Evolutionary conservation across 2,329 filamentous ascomycete genomes (phyloP).

Genomic region (Neoscytalidium dimidiatum): DNA sequence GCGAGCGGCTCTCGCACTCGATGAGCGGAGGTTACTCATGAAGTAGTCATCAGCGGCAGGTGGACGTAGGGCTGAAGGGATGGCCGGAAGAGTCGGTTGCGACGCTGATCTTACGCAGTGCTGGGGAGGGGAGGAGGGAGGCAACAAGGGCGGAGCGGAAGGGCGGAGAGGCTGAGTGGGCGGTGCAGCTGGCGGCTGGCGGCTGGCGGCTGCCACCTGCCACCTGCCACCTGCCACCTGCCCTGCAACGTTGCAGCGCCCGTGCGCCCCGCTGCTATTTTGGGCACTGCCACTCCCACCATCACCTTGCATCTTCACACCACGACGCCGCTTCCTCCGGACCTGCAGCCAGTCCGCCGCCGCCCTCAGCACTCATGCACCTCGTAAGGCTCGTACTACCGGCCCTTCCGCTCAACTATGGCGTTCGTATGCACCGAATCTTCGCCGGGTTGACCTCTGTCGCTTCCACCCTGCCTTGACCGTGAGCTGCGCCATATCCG

Average conservation of each 20-base stretch:
- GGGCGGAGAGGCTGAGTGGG: background rate
- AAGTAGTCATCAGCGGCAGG: background rate
- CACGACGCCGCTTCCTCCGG: background rate
- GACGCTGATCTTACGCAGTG: background rate
- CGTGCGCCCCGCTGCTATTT: conserved; percentile 9
- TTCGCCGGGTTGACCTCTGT: background rate
- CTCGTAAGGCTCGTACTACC: conserved; percentile 14
- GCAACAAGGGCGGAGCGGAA: background rate
- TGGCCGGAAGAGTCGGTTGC: background rate
- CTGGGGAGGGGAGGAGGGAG: background rate
- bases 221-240: too few species aligned
- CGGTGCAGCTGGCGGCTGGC: background rate
- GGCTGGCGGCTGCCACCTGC: too few species aligned
- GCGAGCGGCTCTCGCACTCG: background rate
- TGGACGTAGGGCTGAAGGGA: background rate
- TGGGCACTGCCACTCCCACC: background rate
- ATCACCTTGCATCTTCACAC: background rate
- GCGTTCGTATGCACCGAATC: background rate
- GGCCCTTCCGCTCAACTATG: background rate
- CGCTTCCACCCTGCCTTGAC: background rate
- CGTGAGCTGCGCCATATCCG: background rate
- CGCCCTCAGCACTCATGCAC: background rate
- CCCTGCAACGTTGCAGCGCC: conserved; percentile 4
- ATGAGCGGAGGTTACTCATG: background rate
- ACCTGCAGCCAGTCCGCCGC: background rate